Conservation (phyloP, 192 early-diverging fungal genomes). For the Chytriomyces sp. region DNA sequence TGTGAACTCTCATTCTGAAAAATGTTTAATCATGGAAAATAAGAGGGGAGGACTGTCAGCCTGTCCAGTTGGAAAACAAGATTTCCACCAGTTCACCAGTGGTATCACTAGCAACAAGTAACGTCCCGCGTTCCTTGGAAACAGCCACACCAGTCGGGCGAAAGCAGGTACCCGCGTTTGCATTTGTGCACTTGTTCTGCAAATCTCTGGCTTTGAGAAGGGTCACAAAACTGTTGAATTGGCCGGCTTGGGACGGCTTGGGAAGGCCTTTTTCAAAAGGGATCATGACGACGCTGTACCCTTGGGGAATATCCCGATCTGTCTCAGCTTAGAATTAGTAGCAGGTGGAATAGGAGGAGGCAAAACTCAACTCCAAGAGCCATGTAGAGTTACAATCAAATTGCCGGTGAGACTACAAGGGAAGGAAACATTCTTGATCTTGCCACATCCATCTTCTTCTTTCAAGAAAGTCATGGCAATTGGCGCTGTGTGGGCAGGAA, state of each 20-base stretch:
- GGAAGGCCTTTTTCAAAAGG: slow-evolving; percentile 24
- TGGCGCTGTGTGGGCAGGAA: slow-evolving; percentile 46
- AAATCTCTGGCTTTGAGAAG: slow-evolving; percentile 3
- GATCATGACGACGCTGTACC: slow-evolving; percentile 42
- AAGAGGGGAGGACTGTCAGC: no score
- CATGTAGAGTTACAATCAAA: slow-evolving; percentile 38
- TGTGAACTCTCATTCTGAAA: no score
- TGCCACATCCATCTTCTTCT: slow-evolving; percentile 17
- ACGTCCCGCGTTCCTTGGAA: slow-evolving; percentile 9
- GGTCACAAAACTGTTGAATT: slow-evolving; percentile 12
- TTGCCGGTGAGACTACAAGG: slow-evolving; percentile 25
- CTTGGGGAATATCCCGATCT: slow-evolving; percentile 39
- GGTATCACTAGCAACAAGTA: slow-evolving; percentile 10
- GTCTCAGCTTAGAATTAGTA: background rate
- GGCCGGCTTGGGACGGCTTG: background rate
- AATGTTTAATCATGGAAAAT: no score
- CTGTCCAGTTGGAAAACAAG: background rate
- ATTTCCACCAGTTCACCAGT: slow-evolving; percentile 11
- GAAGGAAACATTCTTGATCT: slow-evolving; percentile 3
- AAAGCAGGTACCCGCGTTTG: background rate
- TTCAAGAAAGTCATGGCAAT: slow-evolving; percentile 33
- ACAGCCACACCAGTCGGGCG: slow-evolving; percentile 3
- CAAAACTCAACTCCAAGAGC: slow-evolving; percentile 44
- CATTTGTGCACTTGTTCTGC: slow-evolving; percentile 2
- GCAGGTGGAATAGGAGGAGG: no score